Conservation (phyloP, 78 protist genomes). For the Dictyostelium discoideum region DNA sequence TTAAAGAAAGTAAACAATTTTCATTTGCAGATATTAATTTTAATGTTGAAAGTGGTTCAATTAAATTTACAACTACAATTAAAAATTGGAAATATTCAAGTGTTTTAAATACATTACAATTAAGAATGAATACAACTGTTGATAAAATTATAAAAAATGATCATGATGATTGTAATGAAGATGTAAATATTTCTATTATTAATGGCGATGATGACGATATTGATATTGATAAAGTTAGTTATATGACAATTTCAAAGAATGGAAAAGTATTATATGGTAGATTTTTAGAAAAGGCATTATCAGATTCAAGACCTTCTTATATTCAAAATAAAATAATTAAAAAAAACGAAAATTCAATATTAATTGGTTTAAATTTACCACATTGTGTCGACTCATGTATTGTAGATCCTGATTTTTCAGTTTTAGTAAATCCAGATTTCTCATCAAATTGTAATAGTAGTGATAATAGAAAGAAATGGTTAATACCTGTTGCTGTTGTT, state of each 20-base stretch:
- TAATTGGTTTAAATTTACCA: background rate
- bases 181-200: background rate
- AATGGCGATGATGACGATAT: background rate
- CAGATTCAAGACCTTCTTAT: background rate
- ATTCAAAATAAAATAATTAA: background rate
- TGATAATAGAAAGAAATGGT: background rate
- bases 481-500: background rate
- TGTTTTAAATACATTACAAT: background rate
- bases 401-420: background rate
- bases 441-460: background rate
- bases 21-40: background rate
- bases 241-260: background rate
- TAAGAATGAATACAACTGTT: background rate
- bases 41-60: background rate
- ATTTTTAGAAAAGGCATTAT: background rate
- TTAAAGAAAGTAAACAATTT: background rate
- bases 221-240: background rate
- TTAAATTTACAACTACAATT: background rate
- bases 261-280: conserved; percentile 1
- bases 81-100: background rate
- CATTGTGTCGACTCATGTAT: background rate
- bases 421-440: background rate
- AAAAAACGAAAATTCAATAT: background rate
- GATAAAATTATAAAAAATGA: background rate
- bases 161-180: background rate